phyloP scores from a whole-genome alignment of 768 basidiomycete species.

The Mycena capillaripes region DNA sequence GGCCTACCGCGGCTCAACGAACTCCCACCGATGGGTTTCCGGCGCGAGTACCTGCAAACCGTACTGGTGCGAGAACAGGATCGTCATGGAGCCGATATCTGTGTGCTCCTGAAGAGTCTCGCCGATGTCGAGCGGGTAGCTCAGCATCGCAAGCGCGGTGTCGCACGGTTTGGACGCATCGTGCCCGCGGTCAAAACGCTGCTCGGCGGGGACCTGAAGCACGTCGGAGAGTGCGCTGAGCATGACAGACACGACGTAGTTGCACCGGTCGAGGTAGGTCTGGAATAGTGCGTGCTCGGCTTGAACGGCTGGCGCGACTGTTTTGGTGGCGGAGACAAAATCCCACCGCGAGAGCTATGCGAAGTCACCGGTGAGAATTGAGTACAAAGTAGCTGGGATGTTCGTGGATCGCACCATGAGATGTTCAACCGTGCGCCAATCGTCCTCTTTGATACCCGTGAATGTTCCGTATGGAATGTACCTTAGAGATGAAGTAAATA shows the following conservation, averaged over 20 bases:
- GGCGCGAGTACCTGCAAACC: not conserved
- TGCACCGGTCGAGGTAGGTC: not conserved
- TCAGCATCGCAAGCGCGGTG: not conserved
- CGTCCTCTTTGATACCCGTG: not conserved
- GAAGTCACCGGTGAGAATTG: not conserved
- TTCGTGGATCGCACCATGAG: not conserved
- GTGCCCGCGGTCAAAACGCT: not conserved
- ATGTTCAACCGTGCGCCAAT: not conserved
- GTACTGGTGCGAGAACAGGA: not conserved
- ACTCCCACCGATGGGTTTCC: not conserved
- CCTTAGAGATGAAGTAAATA: not conserved
- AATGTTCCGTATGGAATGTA: not conserved
- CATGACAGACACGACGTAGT: not conserved
- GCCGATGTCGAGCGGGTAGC: conserved; percentile 6
- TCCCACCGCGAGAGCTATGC: not conserved
- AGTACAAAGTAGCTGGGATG: not conserved
- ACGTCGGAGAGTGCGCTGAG: not conserved
- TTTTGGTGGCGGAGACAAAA: not conserved
- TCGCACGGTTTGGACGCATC: not conserved
- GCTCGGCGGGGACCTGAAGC: not conserved
- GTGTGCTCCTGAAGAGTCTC: conserved; percentile 5
- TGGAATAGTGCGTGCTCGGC: not conserved
- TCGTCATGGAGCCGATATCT: not conserved
- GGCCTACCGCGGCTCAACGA: not conserved
- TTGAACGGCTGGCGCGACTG: not conserved